Evolutionary conservation across 805 yeast genomes (phyloP).

Genomic region (Ogataea minuta): DNA sequence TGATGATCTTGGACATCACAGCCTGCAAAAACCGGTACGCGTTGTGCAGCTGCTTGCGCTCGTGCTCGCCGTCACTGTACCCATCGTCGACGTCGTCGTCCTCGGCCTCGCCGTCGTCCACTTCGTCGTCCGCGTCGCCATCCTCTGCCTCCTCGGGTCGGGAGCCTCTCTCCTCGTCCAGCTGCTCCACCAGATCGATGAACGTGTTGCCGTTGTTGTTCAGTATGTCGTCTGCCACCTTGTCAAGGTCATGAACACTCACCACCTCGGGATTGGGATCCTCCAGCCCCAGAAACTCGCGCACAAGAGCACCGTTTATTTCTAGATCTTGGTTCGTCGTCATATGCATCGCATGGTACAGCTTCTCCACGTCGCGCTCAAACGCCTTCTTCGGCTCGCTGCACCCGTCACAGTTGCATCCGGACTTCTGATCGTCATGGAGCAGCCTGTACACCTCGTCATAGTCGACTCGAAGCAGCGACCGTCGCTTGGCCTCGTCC

Average conservation of each 20-base stretch:
- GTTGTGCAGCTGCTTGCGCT: slow-evolving; percentile 65
- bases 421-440: slow-evolving; percentile 53
- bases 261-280: slow-evolving; percentile 5
- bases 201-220: slow-evolving; percentile 76
- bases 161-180: slow-evolving; percentile 53
- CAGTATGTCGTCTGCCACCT: slow-evolving; percentile 77
- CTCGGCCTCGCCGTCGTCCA: slow-evolving; percentile 24
- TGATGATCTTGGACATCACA: slow-evolving; percentile 75
- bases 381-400: slow-evolving; percentile 69
- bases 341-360: slow-evolving; percentile 48
- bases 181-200: slow-evolving; percentile 73
- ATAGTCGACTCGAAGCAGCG: slow-evolving; percentile 64
- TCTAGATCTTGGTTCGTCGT: slow-evolving; percentile 31
- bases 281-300: slow-evolving; percentile 26
- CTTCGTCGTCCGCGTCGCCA: slow-evolving; percentile 24
- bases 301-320: slow-evolving; percentile 27
- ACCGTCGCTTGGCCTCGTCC: slow-evolving; percentile 55
- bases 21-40: slow-evolving; percentile 77
- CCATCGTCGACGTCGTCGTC: slow-evolving; percentile 16
- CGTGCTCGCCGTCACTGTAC: slow-evolving; percentile 31
- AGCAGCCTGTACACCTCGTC: slow-evolving; percentile 65
- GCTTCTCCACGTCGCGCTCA: slow-evolving; percentile 71
- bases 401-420: slow-evolving; percentile 75
- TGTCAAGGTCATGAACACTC: slow-evolving; percentile 16
- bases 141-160: slow-evolving; percentile 22